Evolutionary conservation across 1,139 yeast species (phyloP), one percentile per base, ranked within the genome.

Genomic region (Dujonia santamariae): DNA sequence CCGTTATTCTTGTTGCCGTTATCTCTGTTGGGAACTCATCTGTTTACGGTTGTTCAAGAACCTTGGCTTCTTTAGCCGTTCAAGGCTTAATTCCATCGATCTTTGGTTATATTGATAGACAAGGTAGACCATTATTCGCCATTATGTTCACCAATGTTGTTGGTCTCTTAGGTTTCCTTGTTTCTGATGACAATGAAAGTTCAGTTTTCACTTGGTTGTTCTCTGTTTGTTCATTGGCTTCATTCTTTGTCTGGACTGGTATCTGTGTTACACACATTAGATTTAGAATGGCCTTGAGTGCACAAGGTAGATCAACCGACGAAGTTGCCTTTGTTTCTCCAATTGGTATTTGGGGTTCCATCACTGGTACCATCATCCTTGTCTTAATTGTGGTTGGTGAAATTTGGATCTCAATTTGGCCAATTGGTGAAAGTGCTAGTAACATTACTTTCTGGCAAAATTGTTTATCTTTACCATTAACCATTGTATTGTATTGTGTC

Each of bases 101-200:
- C 28, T 67, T 75, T 46, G 79, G 71, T 4, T 78, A 72, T 54
- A 67, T 78, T 37, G 84, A 78, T 53, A 61, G 67, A 37, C 60
- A 60, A 30, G 85, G 84, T 15, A 58, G 84, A 50, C 85, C 84
- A 26, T 51, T 77, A 47, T 65, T 68, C 28, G 74, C 82, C 13
- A 67, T 76, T 38, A 36, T 61, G 37, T 56, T 75, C 37, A 73
- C 80, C 31, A 61, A 72, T 34, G 44, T 65, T 1, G 63, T 83
- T 43, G 90, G 87, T 0, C 59, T 74, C 36, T 60, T 83, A 35
- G 80, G 85, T 37, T 83, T 80, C 60, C 67, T 81, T 38, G 80
- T 79, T 14, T 66, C 71, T 4, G 58, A 66, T 37, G 57, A 63
- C 21, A 67, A 77, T 30, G 69, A 79, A 46, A 57, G 51, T 9